Evolutionary conservation across 768 basidiomycete species (phyloP).

Genomic region (Pleurotus salmoneostramineus): DNA sequence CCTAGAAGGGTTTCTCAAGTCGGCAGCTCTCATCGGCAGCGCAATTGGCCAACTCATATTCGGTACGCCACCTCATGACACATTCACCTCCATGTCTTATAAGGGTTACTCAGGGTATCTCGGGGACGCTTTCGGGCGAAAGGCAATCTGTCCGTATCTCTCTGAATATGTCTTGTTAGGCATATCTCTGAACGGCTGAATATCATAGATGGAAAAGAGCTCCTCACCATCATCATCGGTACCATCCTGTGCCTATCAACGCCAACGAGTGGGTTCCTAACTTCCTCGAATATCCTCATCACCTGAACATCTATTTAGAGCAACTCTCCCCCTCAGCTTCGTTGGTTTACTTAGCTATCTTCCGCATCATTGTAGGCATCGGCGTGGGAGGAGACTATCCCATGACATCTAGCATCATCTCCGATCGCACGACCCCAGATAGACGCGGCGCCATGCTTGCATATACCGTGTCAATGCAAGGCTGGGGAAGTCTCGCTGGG

Average conservation of each 20-base stretch:
- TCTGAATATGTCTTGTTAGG: too few relatives aligned
- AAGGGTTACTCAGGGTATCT: slow-evolving; percentile 40
- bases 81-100: background rate
- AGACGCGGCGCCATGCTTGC: slow-evolving; percentile 73
- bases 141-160: slow-evolving; percentile 49
- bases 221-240: slow-evolving; percentile 76
- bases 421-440: slow-evolving; percentile 59
- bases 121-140: slow-evolving; percentile 66
- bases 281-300: background rate
- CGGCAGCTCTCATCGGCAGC: slow-evolving; percentile 66
- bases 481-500: slow-evolving; percentile 71
- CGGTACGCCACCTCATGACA: slow-evolving; percentile 27
- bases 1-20: slow-evolving; percentile 59
- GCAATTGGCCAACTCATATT: slow-evolving; percentile 68
- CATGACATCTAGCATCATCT: slow-evolving; percentile 67
- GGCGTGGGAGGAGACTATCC: slow-evolving; percentile 82
- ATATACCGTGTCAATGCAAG: slow-evolving; percentile 75
- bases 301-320: background rate
- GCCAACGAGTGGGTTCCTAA: slow-evolving; percentile 44
- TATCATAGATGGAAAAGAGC: slow-evolving; percentile 63
- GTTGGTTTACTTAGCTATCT: slow-evolving; percentile 64
- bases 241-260: slow-evolving; percentile 67
- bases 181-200: slow-evolving; percentile 1
- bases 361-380: slow-evolving; percentile 70
- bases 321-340: slow-evolving; percentile 44